Percentiles rank a stretch among this genome's conserved stretches.
Evolutionary conservation across 257 asterid species (phyloP).

Genomic region (Rubia yunnanensis): DNA sequence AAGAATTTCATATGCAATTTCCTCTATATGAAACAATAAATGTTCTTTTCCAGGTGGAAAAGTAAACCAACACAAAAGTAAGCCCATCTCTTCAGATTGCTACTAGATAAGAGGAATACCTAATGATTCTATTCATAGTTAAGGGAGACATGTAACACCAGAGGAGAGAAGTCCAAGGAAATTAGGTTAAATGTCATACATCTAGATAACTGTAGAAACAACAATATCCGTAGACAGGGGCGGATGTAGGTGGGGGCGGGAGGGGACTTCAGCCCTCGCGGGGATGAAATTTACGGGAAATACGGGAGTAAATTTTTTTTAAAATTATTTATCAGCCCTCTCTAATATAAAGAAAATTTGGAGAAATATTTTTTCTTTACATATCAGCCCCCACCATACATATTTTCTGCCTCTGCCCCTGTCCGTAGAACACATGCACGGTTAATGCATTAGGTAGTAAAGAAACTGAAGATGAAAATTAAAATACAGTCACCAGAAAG

Average conservation of each 20-base stretch:
- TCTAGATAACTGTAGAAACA: background rate
- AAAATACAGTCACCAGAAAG: background rate
- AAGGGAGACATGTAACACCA: constrained; percentile 3
- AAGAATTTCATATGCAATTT: background rate
- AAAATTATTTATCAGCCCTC: too few relatives aligned
- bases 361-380: too few relatives aligned
- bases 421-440: background rate
- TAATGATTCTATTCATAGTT: background rate
- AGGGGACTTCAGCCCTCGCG: too few relatives aligned
- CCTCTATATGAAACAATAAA: background rate
- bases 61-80: background rate
- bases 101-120: too few relatives aligned
- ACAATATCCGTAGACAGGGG: too few relatives aligned
- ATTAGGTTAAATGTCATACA: background rate
- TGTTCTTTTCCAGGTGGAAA: background rate
- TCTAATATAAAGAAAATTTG: too few relatives aligned
- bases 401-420: too few relatives aligned
- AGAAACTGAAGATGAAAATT: background rate
- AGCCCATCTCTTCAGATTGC: background rate
- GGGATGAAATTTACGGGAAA: too few relatives aligned
- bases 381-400: too few relatives aligned
- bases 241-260: too few relatives aligned
- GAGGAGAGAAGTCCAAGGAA: background rate
- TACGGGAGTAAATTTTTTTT: too few relatives aligned
- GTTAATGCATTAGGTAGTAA: background rate